Conservation (phyloP, 1,284 basidiomycete species). For the Trichosporon asahii region DNA sequence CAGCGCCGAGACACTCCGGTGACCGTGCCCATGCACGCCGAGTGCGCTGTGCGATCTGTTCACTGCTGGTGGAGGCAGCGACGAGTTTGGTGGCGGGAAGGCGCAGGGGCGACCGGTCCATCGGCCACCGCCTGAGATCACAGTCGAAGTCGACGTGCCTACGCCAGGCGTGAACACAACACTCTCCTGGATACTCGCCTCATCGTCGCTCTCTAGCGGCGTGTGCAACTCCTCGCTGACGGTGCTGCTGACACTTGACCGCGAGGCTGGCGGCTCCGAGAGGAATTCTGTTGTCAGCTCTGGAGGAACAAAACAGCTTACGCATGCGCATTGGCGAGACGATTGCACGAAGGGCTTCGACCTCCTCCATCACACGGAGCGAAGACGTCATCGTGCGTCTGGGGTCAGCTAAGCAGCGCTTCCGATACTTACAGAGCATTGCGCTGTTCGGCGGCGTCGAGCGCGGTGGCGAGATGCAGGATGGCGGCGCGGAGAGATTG, state of each 20-base stretch:
- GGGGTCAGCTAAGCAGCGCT: background rate
- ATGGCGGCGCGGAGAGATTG: conserved; percentile 28
- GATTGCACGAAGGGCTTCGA: conserved; percentile 66
- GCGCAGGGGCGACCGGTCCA: conserved; percentile 23
- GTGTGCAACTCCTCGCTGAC: conserved; percentile 3
- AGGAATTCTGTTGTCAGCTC: conserved; percentile 13
- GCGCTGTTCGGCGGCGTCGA: conserved; percentile 39
- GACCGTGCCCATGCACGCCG: background rate
- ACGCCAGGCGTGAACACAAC: conserved; percentile 25
- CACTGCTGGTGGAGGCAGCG: background rate
- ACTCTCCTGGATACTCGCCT: conserved; percentile 25
- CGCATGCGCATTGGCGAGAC: conserved; percentile 74
- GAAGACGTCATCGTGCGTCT: conserved; percentile 61
- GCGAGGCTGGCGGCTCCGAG: conserved; percentile 11
- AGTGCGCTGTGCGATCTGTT: background rate
- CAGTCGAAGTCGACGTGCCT: conserved; percentile 17
- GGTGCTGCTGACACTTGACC: conserved; percentile 7
- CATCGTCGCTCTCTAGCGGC: conserved; percentile 15
- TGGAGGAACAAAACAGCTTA: conserved; percentile 16
- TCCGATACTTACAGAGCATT: conserved; percentile 35
- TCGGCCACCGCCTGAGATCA: background rate
- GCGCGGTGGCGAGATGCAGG: conserved; percentile 34
- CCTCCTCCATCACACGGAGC: conserved; percentile 69
- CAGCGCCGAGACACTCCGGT: background rate
- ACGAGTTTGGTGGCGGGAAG: conserved; percentile 18